Percentiles rank a stretch among this genome's conserved stretches.
phyloP scores from a whole-genome alignment of 192 early-diverging fungal genomes.

The Allomyces arbusculus region DNA sequence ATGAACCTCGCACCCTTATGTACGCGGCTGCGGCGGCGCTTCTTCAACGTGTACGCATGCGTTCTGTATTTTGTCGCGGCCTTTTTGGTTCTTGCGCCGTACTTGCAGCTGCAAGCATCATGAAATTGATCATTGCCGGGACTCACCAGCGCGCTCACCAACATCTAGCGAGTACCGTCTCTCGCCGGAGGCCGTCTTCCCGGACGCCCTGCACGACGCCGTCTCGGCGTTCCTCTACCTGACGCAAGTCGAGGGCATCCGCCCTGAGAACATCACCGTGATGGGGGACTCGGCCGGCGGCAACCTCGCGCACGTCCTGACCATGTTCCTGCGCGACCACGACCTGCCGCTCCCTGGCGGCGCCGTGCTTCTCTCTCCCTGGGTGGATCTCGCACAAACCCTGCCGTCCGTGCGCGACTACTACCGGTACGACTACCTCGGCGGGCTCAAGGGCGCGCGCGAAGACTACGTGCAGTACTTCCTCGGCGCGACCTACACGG shows the following conservation, averaged over 20 bases:
- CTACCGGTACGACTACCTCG: too few relatives aligned
- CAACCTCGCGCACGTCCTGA: slow-evolving; percentile 12
- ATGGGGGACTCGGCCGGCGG: slow-evolving; percentile 33
- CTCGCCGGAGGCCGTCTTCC: slow-evolving; percentile 27
- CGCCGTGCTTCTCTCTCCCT: background rate
- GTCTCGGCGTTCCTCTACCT: slow-evolving; percentile 26
- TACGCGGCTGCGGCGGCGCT: background rate
- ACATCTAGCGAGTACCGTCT: slow-evolving; percentile 18
- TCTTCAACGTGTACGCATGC: background rate
- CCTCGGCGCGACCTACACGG: too few relatives aligned
- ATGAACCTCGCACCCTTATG: background rate
- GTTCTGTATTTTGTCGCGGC: background rate
- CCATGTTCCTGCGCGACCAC: background rate
- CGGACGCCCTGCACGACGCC: slow-evolving; percentile 24
- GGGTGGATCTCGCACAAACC: slow-evolving; percentile 1
- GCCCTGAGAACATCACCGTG: slow-evolving; percentile 18
- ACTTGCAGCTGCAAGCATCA: background rate
- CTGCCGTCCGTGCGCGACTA: background rate
- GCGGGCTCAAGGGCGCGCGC: too few relatives aligned
- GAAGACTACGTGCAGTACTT: too few relatives aligned
- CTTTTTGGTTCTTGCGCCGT: background rate
- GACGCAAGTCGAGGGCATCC: slow-evolving; percentile 2
- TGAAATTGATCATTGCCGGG: too few relatives aligned
- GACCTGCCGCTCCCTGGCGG: slow-evolving; percentile 2
- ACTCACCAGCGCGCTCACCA: too few relatives aligned